Evolutionary conservation across 805 yeast genomes (phyloP), one percentile per base, ranked within the genome.

Genomic region (Starmerella riodocensis): DNA sequence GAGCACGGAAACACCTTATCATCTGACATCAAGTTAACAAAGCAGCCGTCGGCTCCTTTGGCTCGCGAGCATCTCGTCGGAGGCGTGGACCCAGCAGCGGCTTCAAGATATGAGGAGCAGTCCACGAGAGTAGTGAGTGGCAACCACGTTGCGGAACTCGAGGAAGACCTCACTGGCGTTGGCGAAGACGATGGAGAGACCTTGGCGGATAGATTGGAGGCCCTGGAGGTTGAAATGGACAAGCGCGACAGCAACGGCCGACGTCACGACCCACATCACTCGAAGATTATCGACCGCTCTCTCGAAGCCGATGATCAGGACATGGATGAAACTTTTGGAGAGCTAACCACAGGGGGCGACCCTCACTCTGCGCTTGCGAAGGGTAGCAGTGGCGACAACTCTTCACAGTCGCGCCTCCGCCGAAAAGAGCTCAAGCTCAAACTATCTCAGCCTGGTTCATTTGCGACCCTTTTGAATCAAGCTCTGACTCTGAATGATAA

Each of bases 401-500:
- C 13, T 17, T 16, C 22, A 11, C 31, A 32, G 12, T 27, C 36
- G 22, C 36, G 42, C 4, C 23, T 26, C 11, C 26, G 43, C 7
- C 31, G 40, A 6, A 35, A 41, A 25, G 48, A 43, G 5, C 29
- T 41, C 32, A 63, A 63, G 42, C 69, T 71, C 45, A 68, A 67
- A 40, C 72, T 56, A 23, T 43, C 75, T 17, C 70, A 74, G 7
- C 73, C 80, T 4, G 93, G 91, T 37, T 74, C 94, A 1, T 71
- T 86, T 44, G 74, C 94, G 1, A 76, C 80, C 1, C 73, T 91
- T n/a, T 66, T 91, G 32, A 67, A 86, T 12, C 98, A 91, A 62
- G 88, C 98, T 0, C 67, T 91, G 46, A 76, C 74, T 52, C 76
- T 93, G 17, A 82, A 81, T 53, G 99, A 91, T 57, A 85, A 77